phyloP scores from a whole-genome alignment of 2,329 filamentous ascomycete species.

The Aspergillus brasiliensis region DNA sequence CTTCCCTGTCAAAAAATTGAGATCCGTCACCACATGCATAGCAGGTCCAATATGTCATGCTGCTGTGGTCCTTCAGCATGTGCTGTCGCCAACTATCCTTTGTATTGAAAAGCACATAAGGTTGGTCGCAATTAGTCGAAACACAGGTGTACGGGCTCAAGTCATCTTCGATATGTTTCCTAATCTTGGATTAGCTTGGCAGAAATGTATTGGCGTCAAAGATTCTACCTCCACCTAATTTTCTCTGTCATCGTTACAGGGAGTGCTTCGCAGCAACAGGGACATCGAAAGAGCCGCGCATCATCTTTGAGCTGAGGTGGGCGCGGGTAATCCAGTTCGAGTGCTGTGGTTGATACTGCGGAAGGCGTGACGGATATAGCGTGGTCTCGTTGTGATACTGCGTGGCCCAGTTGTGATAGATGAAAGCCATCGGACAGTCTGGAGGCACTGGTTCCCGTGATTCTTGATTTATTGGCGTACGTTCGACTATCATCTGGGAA shows the following conservation, averaged over 20 bases:
- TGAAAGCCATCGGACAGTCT: neutral
- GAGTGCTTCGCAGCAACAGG: constrained; percentile 16
- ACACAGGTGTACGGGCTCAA: constrained; percentile 13
- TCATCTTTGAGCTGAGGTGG: constrained; percentile 1
- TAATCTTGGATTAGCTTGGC: neutral
- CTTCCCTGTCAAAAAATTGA: neutral
- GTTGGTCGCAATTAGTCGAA: constrained; percentile 3
- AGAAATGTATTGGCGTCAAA: no score
- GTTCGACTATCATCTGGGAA: neutral
- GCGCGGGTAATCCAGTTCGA: constrained; percentile 8
- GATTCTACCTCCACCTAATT: constrained; percentile 16
- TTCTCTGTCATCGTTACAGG: neutral
- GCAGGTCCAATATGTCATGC: constrained; percentile 4
- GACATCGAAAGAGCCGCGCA: constrained; percentile 12
- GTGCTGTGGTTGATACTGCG: neutral
- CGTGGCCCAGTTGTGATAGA: neutral
- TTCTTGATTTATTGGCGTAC: neutral
- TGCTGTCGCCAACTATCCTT: constrained; percentile 7
- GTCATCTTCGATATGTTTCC: constrained; percentile 9
- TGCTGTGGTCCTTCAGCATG: constrained; percentile 2
- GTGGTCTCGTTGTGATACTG: neutral
- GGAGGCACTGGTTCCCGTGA: neutral
- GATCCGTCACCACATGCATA: neutral
- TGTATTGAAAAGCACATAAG: neutral
- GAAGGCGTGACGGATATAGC: neutral